Evolutionary conservation across 2,329 filamentous ascomycete genomes (phyloP).

Genomic region (Geosmithia putterillii): DNA sequence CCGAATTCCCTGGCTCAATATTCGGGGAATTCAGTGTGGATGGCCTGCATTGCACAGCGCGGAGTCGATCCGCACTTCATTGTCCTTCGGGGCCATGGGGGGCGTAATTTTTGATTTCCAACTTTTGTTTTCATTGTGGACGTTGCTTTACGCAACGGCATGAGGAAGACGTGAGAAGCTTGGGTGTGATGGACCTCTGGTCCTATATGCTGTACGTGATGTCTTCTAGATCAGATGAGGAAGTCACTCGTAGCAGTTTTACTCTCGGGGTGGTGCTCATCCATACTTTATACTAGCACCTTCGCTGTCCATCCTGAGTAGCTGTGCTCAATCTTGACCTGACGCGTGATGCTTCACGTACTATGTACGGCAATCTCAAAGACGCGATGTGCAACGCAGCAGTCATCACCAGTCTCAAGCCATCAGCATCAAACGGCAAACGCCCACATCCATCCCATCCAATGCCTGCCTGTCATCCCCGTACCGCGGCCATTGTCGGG

Average conservation of each 20-base stretch:
- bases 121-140: conserved; percentile 29
- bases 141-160: conserved; percentile 21
- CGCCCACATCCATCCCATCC: not conserved
- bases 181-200: not conserved
- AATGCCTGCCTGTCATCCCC: not conserved
- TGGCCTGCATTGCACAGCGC: conserved; percentile 42
- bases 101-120: conserved; percentile 34
- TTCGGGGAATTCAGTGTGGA: conserved; percentile 25
- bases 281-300: too few species aligned
- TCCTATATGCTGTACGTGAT: not conserved
- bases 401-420: too few species aligned
- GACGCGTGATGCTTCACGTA: too few species aligned
- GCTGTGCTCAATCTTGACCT: too few species aligned
- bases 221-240: too few species aligned
- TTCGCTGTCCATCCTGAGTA: too few species aligned
- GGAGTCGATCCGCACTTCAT: conserved; percentile 33
- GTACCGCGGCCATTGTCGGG: not conserved
- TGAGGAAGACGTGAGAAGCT: conserved; percentile 23
- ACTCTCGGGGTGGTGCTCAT: too few species aligned
- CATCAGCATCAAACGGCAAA: too few species aligned
- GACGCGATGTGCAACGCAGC: too few species aligned
- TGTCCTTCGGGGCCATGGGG: conserved; percentile 33
- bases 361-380: too few species aligned
- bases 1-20: conserved; percentile 29
- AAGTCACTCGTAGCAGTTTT: too few species aligned